These are phyloP conservation scores for Xylariales sp. DNA, from an alignment of 2,329 filamentous ascomycete genomes.

Conservation along the genomic window DNA sequence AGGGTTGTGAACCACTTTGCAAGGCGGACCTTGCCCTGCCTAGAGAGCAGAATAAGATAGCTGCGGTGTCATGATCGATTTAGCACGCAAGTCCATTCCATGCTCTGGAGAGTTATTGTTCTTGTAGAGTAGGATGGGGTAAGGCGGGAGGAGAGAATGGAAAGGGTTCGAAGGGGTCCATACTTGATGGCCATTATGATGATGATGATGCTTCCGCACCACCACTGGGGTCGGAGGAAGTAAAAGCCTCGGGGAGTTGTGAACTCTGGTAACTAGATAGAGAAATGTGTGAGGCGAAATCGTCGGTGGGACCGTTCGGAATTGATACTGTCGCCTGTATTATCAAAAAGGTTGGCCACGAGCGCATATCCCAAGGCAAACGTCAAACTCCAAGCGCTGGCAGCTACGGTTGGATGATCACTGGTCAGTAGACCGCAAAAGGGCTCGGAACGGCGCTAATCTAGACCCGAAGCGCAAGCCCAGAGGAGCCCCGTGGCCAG, in stretches of 20 bases:
- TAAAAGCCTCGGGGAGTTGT: slow-evolving; percentile 7
- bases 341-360: neutral
- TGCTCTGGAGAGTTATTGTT: neutral
- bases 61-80: slow-evolving; percentile 47
- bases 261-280: slow-evolving; percentile 2
- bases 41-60: slow-evolving; percentile 94
- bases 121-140: too few species aligned
- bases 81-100: slow-evolving; percentile 9
- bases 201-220: slow-evolving; percentile 31
- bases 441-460: slow-evolving; percentile 5
- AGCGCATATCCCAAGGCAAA: too few species aligned
- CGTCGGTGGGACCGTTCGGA: neutral
- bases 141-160: slow-evolving; percentile 1
- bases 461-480: neutral
- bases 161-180: slow-evolving; percentile 12
- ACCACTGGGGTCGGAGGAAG: slow-evolving; percentile 11
- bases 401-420: neutral
- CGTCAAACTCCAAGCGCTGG: too few species aligned
- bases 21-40: slow-evolving; percentile 98
- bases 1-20: slow-evolving; percentile 99
- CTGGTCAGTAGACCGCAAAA: neutral
- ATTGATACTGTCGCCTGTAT: neutral
- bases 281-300: slow-evolving; percentile 1
- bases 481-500: neutral
- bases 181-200: slow-evolving; percentile 49